Evolutionary conservation across 177 flowering plant species (phyloP), one percentile per base, ranked within the genome.

Genomic region (Vitis hybrid): DNA sequence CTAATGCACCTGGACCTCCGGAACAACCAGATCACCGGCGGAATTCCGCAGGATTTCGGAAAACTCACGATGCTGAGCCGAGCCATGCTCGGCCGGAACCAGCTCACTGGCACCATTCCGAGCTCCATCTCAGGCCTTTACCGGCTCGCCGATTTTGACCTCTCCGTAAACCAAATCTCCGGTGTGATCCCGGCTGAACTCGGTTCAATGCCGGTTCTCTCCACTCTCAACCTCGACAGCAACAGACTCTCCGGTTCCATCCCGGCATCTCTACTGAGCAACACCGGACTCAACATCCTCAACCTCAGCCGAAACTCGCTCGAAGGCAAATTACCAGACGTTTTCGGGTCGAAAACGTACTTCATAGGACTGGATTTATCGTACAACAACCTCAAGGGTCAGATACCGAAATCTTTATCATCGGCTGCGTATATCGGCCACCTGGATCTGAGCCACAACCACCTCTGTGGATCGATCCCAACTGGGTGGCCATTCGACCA

Each of bases 371-470:
- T 94, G 5, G 98, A 94, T 75, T 71, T 94, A 17, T 88, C 98
- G 18, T 83, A 81, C 74, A 94, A 94, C 57, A 77, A 76, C 1
- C 67, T 94, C 63, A 84, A 71, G 17, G 97, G 97, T 20, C 59
- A 80, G 69, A 79, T 92, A 17, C 98, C 98, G 9, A 82, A 71
- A 55, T 84, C 98, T 8, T 18, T 94, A 6, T 64, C 89, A 9
- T 61, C 80, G 22, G 87, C 92, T 3, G 62, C 71, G 53, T 92
- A 79, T 61, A 73, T 92, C 70, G 98, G 98, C 2, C 98, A 94
- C 70, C 73, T 94, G 78, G 98, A 92, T 78, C 71, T 92, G 79
- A 91, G 98, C 70, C 79, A 91, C 73, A 94, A 94, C 78, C 97
- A 90, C 47, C 85, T 94, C 1, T 94, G 98, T 58, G 97, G 97